Percentiles rank a stretch among this genome's conserved stretches.
Evolutionary conservation across 2,329 filamentous ascomycete genomes (phyloP).

Genomic region (Anthostomella pinea): DNA sequence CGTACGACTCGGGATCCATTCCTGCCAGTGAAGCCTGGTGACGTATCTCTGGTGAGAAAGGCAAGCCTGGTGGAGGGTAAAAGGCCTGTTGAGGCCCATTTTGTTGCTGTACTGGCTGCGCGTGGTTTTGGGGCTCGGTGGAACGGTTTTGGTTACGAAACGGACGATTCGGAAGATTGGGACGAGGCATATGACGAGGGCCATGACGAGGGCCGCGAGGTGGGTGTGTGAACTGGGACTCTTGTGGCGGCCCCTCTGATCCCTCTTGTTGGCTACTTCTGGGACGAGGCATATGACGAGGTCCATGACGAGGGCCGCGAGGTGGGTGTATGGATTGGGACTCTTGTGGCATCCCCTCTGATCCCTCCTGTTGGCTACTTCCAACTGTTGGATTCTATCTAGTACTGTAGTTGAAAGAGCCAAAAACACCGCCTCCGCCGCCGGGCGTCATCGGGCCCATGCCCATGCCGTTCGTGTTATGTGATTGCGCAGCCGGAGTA

Average conservation of each 20-base stretch:
- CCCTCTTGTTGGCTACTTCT: background rate
- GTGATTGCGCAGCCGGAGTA: constrained; percentile 47
- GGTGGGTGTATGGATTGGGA: background rate
- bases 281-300: background rate
- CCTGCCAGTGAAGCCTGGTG: too few relatives aligned
- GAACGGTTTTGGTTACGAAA: too few relatives aligned
- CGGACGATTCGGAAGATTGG: too few relatives aligned
- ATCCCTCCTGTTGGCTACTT: constrained; percentile 2
- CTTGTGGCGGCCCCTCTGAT: too few relatives aligned
- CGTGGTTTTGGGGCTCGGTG: too few relatives aligned
- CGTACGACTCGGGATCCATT: too few relatives aligned
- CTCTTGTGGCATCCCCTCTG: too few relatives aligned
- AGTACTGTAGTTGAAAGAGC: constrained; percentile 59
- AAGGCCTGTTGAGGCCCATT: too few relatives aligned
- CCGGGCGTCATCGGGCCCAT: constrained; percentile 77
- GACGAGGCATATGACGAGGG: background rate
- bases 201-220: background rate
- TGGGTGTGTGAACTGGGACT: background rate
- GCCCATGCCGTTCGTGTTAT: constrained; percentile 56
- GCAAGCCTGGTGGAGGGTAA: too few relatives aligned
- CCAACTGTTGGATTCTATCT: constrained; percentile 29
- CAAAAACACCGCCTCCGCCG: constrained; percentile 71
- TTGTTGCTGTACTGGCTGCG: too few relatives aligned
- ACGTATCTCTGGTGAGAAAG: too few relatives aligned
- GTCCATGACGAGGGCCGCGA: background rate